Evolutionary conservation across 2,329 filamentous ascomycete species (phyloP), one percentile per base, ranked within the genome.

Genomic region (Botryosphaeria dothidea): DNA sequence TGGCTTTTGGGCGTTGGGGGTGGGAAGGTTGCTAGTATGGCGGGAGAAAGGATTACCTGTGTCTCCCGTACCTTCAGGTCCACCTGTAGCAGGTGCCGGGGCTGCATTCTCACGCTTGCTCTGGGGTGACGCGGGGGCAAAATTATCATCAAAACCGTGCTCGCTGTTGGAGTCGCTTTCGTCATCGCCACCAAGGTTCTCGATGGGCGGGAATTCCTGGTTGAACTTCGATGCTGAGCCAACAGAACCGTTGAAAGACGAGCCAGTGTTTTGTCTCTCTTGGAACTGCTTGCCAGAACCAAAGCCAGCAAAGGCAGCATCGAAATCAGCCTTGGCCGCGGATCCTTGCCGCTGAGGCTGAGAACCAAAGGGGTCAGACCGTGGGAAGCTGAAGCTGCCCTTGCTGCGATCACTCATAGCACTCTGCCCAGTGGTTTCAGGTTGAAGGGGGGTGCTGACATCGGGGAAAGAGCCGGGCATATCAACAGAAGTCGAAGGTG

Each of bases 131-230:
- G 86, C 85, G 15, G 91, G 88, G 0, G 91, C 89, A 74, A 98
- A 98, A 76, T 97, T 90, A 74, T 99, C 95, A 57, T 96, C 94
- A 73, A 98, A 98, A 0, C 93, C 92, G 71, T 80, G 81, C 46
- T 92, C 92, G 56, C 86, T 86, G 23, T 79, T 80, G 63, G 77
- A 78, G 66, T 96, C 92, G 31, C 91, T 93, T n/a, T 96, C 90
- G 25, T 94, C 92, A 65, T 93, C 90, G 31, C 88, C 85, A 67
- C 91, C 90, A 65, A 97, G 80, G 74, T 94, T 92, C n/a, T 90
- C 89, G 66, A 98, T 97, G 0, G 94, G 95, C 34, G 95, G 95
- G 74, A 98, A 98, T 74, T 98, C 95, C 23, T 87, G 84, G 72
- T 88, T 85, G 71, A 92, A 90, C 46, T 76, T 80, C 63, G 78